phyloP scores from a whole-genome alignment of 352 stramenopile genomes.

The Aphanomyces euteiches region DNA sequence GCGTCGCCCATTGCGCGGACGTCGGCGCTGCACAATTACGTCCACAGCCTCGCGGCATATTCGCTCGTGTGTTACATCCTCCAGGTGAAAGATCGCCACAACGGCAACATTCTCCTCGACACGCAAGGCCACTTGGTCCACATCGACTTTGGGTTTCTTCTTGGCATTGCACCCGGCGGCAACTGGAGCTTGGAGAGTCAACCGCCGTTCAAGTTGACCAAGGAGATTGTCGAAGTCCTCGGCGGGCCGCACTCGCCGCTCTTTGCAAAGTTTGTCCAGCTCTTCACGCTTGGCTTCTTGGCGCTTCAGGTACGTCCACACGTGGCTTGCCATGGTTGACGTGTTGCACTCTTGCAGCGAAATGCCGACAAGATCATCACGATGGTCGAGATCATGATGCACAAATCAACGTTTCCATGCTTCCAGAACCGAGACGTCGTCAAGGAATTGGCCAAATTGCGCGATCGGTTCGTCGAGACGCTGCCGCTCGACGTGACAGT shows the following conservation, averaged over 20 bases:
- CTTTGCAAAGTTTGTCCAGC: constrained; percentile 68
- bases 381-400: constrained; percentile 80
- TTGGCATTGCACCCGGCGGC: constrained; percentile 91
- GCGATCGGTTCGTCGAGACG: constrained; percentile 58
- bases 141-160: constrained; percentile 97
- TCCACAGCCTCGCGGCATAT: constrained; percentile 66
- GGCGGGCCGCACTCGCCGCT: constrained; percentile 52
- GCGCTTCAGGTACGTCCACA: constrained; percentile 32
- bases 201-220: constrained; percentile 94
- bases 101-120: constrained; percentile 95
- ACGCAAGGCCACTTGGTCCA: constrained; percentile 87
- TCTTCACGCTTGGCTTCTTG: constrained; percentile 54
- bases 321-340: no score
- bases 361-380: constrained; percentile 61
- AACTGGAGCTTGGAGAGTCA: constrained; percentile 88
- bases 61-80: constrained; percentile 83
- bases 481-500: constrained; percentile 60
- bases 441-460: constrained; percentile 69
- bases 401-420: constrained; percentile 73
- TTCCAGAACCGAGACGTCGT: constrained; percentile 87
- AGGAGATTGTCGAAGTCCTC: constrained; percentile 92
- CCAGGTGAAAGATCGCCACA: constrained; percentile 94
- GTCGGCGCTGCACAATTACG: constrained; percentile 50
- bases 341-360: constrained; percentile 33
- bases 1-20: constrained; percentile 39